A percentile compares a stretch with the other conserved stretches of the same genome.
Evolutionary conservation across 2,329 filamentous ascomycete genomes (phyloP).

Genomic region (Trichoderma endophyticum): DNA sequence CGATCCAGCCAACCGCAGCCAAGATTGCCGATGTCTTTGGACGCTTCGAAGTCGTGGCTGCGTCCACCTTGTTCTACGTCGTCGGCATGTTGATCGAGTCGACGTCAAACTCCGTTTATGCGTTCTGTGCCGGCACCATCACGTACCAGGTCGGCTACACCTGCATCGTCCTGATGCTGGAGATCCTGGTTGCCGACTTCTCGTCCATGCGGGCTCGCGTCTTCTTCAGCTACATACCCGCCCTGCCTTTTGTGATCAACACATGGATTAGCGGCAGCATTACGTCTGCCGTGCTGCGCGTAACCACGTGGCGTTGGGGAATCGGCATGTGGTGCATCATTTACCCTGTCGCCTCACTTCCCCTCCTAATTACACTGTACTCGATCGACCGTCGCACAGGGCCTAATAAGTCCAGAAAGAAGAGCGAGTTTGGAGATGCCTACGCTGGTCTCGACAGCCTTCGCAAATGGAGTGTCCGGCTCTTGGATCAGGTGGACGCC

Average conservation of each 20-base stretch:
- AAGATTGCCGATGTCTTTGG: conserved; percentile 64
- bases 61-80: conserved; percentile 56
- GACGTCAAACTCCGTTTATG: conserved; percentile 43
- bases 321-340: conserved; percentile 64
- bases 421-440: neutral
- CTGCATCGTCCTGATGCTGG: conserved; percentile 53
- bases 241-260: conserved; percentile 57
- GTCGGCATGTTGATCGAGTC: conserved; percentile 54
- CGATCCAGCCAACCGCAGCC: conserved; percentile 55
- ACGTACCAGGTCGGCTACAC: conserved; percentile 60
- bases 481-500: conserved; percentile 56
- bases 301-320: conserved; percentile 59
- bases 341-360: conserved; percentile 54
- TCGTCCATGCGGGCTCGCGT: conserved; percentile 58
- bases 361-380: conserved; percentile 47
- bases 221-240: conserved; percentile 61
- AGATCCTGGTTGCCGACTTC: conserved; percentile 60
- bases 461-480: conserved; percentile 37
- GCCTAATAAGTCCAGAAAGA: neutral
- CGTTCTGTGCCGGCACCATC: conserved; percentile 52
- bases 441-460: neutral
- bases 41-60: conserved; percentile 54
- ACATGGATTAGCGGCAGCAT: conserved; percentile 62
- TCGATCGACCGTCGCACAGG: conserved; percentile 30
- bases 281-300: conserved; percentile 45